Conservation (phyloP, 139 green algal genomes). For the Dunaliella primolecta region DNA sequence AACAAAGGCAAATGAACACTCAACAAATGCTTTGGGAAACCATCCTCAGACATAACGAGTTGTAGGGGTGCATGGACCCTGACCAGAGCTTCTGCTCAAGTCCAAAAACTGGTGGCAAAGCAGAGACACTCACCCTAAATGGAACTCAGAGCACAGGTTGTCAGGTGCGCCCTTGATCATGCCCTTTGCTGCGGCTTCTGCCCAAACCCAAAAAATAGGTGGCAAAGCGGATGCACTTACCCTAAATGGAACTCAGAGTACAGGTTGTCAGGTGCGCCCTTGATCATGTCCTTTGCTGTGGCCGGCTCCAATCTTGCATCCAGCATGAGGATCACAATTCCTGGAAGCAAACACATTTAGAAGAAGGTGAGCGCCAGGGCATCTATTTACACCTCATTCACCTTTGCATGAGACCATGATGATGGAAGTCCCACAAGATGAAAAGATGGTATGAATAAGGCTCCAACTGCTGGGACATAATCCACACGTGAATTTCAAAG, state of each 20-base stretch:
- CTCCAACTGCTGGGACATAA: neutral
- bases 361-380: neutral
- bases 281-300: slow-evolving; percentile 73
- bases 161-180: slow-evolving; percentile 82
- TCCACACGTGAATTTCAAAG: too few species aligned
- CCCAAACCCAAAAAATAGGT: too few species aligned
- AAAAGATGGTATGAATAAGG: neutral
- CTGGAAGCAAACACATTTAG: slow-evolving; percentile 26
- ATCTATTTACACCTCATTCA: neutral
- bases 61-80: too few species aligned
- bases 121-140: slow-evolving; percentile 62
- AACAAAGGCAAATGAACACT: neutral
- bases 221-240: too few species aligned
- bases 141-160: slow-evolving; percentile 68
- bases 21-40: neutral
- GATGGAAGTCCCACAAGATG: neutral
- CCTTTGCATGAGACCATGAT: neutral
- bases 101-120: too few species aligned
- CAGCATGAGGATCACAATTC: slow-evolving; percentile 86
- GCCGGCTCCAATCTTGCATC: slow-evolving; percentile 78
- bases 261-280: slow-evolving; percentile 72
- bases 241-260: slow-evolving; percentile 68
- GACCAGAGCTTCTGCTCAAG: too few species aligned
- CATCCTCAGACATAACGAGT: too few species aligned
- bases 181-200: slow-evolving; percentile 57